Base-by-base conservation (phyloP, 768 basidiomycete species). In the Leucocoprinus leucothites region DNA sequence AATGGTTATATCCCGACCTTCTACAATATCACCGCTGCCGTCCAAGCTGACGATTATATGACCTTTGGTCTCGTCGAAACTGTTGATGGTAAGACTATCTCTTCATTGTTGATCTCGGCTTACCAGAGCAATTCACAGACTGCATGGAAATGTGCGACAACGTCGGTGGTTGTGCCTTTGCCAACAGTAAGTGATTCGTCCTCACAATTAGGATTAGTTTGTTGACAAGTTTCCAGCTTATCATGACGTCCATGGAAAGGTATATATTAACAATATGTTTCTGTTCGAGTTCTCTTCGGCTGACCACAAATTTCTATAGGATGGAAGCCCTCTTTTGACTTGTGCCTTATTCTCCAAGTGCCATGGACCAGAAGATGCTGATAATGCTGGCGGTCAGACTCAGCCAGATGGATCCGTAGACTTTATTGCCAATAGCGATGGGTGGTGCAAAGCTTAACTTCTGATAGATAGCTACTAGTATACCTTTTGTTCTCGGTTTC, bases 41-140 rank as follows among this genome's bases (percentile, higher is more conserved):
- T 72, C 18, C 71, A 79, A 56, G 76, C 70, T 18, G 58, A 50
- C 43, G 75, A 71, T 51, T 79, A 70, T 59, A 36, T 71, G 60
- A 77, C 77, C 26, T 79, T 67, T 53, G 76, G 76, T 51, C 65
- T 79, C 25, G 77, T 79, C 21, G 74, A 74, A 51, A 75, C 73
- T 14, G 64, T 77, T 52, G 67, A 64, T 69, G 71, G 77, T 76
- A 63, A 54, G 67, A 60, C n/a, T 42, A 35, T 42, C 6, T 18
- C n/a, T 1, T 13, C 4, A 5, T 38, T 16, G 21, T 45, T 21
- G 16, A 25, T 4, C 9, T 22, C 35, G 18, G 8, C 16, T 4
- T 16, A 21, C 50, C 16, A 9, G 18, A 28, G 16, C 26, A n/a
- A 3, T 24, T 2, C 41, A 24, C 38, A 79, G 76, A 73, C 43